Base-by-base conservation (phyloP, 2,329 filamentous ascomycete genomes). In the Fusarium burgessii region DNA sequence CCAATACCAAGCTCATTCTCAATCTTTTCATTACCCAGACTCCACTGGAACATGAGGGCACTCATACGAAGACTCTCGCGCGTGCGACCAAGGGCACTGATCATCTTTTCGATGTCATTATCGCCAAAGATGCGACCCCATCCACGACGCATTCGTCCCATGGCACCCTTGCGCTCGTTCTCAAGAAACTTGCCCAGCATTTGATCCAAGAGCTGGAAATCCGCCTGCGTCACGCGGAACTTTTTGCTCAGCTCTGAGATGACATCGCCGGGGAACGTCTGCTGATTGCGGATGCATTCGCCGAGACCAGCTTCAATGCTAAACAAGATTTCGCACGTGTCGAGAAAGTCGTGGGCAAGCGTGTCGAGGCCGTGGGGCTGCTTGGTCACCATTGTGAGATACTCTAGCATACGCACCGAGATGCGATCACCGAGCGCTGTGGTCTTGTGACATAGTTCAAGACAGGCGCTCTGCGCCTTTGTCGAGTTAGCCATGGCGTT, bases 281-380 rank as follows among this genome's bases (percentile, higher is more conserved):
- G 86, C 18, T 82, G 80, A 23, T 83, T 84, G 42, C 84, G 83
- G 33, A 83, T 79, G 46, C 83, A 85, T 72, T 89, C 86, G n/a
- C 81, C 79, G 57, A 93, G 83, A 8, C 91, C 91, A 25, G 88
- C 86, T 78, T 92, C 90, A 67, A 92, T 89, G n/a, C 88, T 87
- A 84, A 90, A 91, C 43, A 93, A 82, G 43, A 90, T 87, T 58
- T 89, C 86, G 77, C 88, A 91, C 8, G 89, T 88, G 60, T 92
- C 90, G 62, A 93, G 85, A 75, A 92, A 92, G 70, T 91, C 89
- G 67, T 87, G 85, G 13, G 90, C 89, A 23, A 93, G 84, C 29
- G 84, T 81, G 63, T 87, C 85, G 77, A 91, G 88, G 35, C 87
- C 87, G 55, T 85, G 80, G 0, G 86, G 86, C 38, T 86, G 83